These are phyloP conservation scores for Peronospora farinosa DNA, from an alignment of 352 stramenopile species.

Conservation along the genomic window DNA sequence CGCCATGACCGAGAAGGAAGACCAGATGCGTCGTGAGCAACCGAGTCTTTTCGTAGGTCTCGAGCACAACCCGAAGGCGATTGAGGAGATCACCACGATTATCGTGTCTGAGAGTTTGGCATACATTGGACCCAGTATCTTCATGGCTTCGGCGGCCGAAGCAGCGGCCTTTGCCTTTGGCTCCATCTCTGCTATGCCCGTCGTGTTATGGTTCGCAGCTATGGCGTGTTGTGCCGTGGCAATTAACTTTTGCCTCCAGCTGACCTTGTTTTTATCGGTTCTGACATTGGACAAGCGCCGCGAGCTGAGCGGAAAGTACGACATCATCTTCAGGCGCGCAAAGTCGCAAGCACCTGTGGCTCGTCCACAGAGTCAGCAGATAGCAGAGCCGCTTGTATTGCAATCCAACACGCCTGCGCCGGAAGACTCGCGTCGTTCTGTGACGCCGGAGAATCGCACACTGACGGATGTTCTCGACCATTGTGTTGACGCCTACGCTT, in stretches of 20 bases:
- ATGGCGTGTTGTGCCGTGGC: slow-evolving; percentile 49
- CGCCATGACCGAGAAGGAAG: slow-evolving; percentile 43
- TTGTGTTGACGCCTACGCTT: slow-evolving; percentile 43
- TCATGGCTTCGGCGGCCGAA: slow-evolving; percentile 53
- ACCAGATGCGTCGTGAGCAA: slow-evolving; percentile 29
- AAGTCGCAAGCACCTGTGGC: slow-evolving; percentile 7
- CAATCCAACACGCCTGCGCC: slow-evolving; percentile 30
- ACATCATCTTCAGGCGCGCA: slow-evolving; percentile 40
- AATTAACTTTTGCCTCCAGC: slow-evolving; percentile 58
- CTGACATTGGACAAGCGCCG: slow-evolving; percentile 59
- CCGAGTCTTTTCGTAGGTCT: slow-evolving; percentile 40
- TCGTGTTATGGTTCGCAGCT: slow-evolving; percentile 60
- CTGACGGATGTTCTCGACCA: slow-evolving; percentile 32
- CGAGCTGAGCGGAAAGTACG: slow-evolving; percentile 45
- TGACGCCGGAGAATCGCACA: slow-evolving; percentile 13
- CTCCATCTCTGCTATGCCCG: slow-evolving; percentile 55
- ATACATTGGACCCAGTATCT: slow-evolving; percentile 58
- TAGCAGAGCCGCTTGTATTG: slow-evolving; percentile 19
- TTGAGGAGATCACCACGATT: slow-evolving; percentile 33
- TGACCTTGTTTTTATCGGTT: slow-evolving; percentile 57
- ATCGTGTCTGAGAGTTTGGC: slow-evolving; percentile 39
- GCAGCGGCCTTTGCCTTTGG: slow-evolving; percentile 52
- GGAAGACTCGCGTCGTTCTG: slow-evolving; percentile 12
- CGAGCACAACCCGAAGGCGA: slow-evolving; percentile 31
- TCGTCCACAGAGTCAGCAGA: slow-evolving; percentile 19